These are phyloP conservation scores for Iberis pinnata DNA, from an alignment of 345 rosid species.

Conservation along the genomic window DNA sequence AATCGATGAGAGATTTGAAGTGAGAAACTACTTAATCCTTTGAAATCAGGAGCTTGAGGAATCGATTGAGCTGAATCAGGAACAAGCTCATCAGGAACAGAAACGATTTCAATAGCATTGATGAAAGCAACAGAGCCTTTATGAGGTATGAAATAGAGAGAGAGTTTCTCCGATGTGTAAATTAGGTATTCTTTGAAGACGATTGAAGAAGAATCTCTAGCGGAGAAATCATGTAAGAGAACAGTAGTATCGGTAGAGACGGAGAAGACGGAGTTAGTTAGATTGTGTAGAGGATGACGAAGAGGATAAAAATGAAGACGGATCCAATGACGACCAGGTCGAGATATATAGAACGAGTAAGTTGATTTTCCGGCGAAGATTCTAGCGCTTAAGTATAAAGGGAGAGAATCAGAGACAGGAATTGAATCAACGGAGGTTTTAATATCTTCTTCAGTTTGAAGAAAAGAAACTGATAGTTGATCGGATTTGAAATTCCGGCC, in stretches of 20 bases:
- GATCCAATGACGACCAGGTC: conserved; percentile 65
- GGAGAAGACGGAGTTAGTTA: conserved; percentile 45
- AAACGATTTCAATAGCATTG: conserved; percentile 65
- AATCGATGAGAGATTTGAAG: conserved; percentile 52
- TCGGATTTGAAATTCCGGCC: conserved; percentile 73
- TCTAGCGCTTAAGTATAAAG: conserved; percentile 39
- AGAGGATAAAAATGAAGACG: conserved; percentile 75
- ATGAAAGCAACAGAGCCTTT: conserved; percentile 51
- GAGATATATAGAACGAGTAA: conserved; percentile 43
- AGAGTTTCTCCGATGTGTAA: conserved; percentile 37
- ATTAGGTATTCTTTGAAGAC: conserved; percentile 70
- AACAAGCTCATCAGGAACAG: conserved; percentile 51
- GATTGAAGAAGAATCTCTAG: conserved; percentile 14
- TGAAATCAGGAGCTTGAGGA: conserved; percentile 40
- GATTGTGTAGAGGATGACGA: conserved; percentile 45
- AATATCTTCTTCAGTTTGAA: conserved; percentile 49
- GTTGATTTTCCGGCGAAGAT: conserved; percentile 43
- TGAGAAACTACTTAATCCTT: conserved; percentile 42
- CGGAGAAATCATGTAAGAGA: conserved; percentile 56
- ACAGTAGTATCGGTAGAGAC: conserved; percentile 51
- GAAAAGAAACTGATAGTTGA: conserved; percentile 34
- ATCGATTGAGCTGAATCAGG: conserved; percentile 47
- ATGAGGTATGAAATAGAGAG: conserved; percentile 49
- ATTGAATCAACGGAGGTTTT: conserved; percentile 41
- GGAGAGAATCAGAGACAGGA: conserved; percentile 26